These are phyloP conservation scores for Thozetella sp. DNA, from an alignment of 495 filamentous ascomycete genomes.

Conservation along the genomic window DNA sequence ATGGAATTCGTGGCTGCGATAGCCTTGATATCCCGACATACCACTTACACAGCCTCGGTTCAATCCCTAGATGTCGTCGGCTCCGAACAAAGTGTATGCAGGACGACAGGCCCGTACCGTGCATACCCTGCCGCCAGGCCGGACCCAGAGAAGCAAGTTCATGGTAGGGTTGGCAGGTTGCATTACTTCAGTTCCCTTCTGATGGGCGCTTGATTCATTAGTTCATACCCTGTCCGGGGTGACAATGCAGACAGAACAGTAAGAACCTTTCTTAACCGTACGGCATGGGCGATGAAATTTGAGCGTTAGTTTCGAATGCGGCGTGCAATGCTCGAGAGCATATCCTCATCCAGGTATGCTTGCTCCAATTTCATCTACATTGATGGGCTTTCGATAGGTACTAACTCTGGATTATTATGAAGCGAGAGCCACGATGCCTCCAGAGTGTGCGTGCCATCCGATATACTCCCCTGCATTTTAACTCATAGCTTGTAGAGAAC, in stretches of 20 bases:
- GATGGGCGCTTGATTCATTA: too few relatives aligned
- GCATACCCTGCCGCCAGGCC: not conserved
- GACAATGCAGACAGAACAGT: not conserved
- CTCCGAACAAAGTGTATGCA: not conserved
- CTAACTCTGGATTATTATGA: too few relatives aligned
- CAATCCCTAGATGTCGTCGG: not conserved
- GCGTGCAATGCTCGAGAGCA: not conserved
- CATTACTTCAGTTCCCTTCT: not conserved
- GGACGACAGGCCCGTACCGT: not conserved
- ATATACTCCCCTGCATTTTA: too few relatives aligned
- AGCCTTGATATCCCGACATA: too few relatives aligned
- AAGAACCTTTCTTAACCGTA: not conserved
- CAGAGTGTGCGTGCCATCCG: too few relatives aligned
- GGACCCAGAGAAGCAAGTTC: not conserved
- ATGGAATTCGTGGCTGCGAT: too few relatives aligned
- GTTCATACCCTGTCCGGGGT: not conserved
- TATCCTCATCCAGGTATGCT: too few relatives aligned
- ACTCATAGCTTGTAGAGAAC: not conserved
- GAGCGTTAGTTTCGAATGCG: not conserved
- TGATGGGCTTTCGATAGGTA: too few relatives aligned
- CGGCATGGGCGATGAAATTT: not conserved
- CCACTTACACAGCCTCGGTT: not conserved
- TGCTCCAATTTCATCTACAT: too few relatives aligned
- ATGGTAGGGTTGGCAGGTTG: not conserved
- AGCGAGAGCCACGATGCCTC: too few relatives aligned